Conservation (phyloP, 176 grass and related monocot species). For the Cymbopogon citratus region DNA sequence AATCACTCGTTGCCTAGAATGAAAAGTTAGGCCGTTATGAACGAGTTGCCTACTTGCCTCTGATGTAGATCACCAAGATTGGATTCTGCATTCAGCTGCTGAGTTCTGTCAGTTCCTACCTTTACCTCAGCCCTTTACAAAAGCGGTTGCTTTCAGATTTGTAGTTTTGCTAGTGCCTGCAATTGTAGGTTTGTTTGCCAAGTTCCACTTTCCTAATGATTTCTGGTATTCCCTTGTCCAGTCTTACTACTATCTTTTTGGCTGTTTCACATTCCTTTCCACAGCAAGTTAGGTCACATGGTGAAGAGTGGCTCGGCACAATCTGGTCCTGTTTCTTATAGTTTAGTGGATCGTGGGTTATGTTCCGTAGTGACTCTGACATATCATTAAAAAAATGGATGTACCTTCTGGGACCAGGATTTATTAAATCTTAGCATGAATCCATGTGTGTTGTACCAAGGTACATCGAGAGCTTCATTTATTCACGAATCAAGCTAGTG, state of each 20-base stretch:
- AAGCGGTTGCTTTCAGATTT: constrained; percentile 25
- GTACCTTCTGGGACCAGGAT: not conserved
- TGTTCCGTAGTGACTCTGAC: not conserved
- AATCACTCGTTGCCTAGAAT: not conserved
- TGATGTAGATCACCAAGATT: not conserved
- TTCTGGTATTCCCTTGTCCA: constrained; percentile 4
- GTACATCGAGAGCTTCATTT: not conserved
- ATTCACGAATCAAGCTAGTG: not conserved
- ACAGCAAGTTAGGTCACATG: constrained; percentile 24
- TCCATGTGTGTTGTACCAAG: not conserved
- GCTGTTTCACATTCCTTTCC: constrained; percentile 30
- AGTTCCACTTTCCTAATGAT: constrained; percentile 17
- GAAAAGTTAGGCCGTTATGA: constrained; percentile 5
- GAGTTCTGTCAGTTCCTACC: constrained; percentile 5
- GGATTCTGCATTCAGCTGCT: constrained; percentile 18
- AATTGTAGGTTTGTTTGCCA: constrained; percentile 8
- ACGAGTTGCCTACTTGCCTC: not conserved
- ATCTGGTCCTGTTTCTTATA: constrained; percentile 19
- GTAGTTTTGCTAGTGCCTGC: constrained; percentile 23
- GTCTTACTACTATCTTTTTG: constrained; percentile 9
- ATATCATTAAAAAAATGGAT: not conserved
- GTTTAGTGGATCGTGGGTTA: constrained; percentile 25
- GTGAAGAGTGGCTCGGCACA: not conserved
- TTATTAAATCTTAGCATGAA: constrained; percentile 13
- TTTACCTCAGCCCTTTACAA: not conserved